Base-by-base conservation (phyloP, 2,329 filamentous ascomycete genomes). In the Celoporthe dispersa region DNA sequence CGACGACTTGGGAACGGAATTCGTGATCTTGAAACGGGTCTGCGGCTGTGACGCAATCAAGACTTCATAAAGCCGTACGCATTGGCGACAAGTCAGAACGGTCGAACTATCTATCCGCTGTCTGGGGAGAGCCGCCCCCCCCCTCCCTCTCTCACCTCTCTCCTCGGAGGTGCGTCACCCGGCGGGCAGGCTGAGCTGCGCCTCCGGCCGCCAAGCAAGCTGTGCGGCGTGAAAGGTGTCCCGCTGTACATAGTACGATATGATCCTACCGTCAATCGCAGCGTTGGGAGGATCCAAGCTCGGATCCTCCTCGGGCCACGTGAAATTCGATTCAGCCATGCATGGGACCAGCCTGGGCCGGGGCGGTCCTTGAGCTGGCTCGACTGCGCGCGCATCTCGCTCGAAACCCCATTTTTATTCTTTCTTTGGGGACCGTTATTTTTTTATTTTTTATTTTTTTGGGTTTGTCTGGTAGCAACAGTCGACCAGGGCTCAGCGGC, bases 301-400 rank as follows among this genome's bases (percentile, higher is more conserved):
- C 55, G 65, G 55, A 60, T 67, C 65, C 65, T 67, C 14, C 65
- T 33, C 25, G 28, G n/a, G 28, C 37, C 51, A 41, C 35, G 60
- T 41, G 35, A 63, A 41, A 28, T 28, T 28, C 60, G 35, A 44
- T 41, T 19, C 25, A 44, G 59, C 59, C 25, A 63, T 64, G n/a
- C 39, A 31, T 48, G 28, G 25, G 25, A n/a, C 22, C 25, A 22
- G 19, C 7, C n/a, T 48, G 25, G 28, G 25, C 19, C 62, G 25
- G 19, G 39, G 28, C 25, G 8, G 62, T 19, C 53, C 28, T 57
- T 5, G 53, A 14, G 11, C n/a, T 28, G 51, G 51, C 51, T 55
- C 51, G 31, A 57, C 19, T 57, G 53, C 53, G 53, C 53, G 57
- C 33, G 33, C 22, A 35, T 2, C n/a, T 55, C 44, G 33, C 35